Base-by-base conservation (phyloP, 2,329 filamentous ascomycete species). In the Colletotrichum sp. region DNA sequence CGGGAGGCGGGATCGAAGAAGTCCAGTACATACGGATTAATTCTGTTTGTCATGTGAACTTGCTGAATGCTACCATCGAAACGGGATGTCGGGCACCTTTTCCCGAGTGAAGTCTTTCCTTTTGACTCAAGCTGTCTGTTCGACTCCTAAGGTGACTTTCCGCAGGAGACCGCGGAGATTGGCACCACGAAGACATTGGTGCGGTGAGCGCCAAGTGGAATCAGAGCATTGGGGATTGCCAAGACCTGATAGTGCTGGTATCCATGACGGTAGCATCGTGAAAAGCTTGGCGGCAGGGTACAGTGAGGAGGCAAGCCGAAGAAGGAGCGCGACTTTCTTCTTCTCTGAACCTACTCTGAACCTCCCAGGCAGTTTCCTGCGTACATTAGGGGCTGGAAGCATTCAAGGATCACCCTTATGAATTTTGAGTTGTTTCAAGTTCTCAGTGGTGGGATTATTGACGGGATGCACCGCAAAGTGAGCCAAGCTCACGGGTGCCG, bases 251-350 rank as follows among this genome's bases (percentile, higher is more conserved):
- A 36, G 52, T 57, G 55, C 57, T 71, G 48, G 43, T n/a, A 60
- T 61, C 48, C 67, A 65, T 66, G 43, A 32, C 4, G 34, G 34
- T 61, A 36, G 52, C 30, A 36, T 71, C 34, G 60, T 52, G 34
- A 18, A 24, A 71, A 66, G 59, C 72, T 74, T 66, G 72, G 72
- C 72, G 7, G 34, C 72, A 74, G 60, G 72, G 72, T 55, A 59
- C 6, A 10, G n/a, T 21, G 30, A 65, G 21, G n/a, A 36, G 43
- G 36, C 28, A 32, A 55, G 24, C 21, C 32, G 3, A 64, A 16
- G 43, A 7, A 16, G 6, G 55, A 15, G 13, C 9, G 28, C 30
- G 2, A 15, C 6, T 26, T 52, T 26, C 21, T 21, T 60, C 34
- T 24, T 69, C n/a, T 67, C n/a, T n/a, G n/a, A n/a, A n/a, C n/a